phyloP scores from a whole-genome alignment of 768 basidiomycete genomes.

The Russula sp. region DNA sequence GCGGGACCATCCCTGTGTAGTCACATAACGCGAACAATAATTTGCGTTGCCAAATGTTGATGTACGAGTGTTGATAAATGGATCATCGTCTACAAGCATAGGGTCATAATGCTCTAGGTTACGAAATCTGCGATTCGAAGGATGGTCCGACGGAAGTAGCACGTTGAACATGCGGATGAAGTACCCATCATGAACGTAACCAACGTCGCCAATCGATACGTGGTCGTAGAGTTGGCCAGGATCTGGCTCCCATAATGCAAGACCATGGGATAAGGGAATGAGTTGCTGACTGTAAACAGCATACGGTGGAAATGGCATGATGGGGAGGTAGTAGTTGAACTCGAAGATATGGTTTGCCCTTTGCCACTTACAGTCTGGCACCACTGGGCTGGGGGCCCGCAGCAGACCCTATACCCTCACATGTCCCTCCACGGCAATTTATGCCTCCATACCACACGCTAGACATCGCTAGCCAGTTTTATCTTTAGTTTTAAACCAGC shows the following conservation, averaged over 20 bases:
- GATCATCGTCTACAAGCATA: neutral
- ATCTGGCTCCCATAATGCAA: constrained; percentile 11
- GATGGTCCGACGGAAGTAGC: neutral
- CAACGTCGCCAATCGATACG: constrained; percentile 24
- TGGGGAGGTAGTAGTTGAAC: too few species aligned
- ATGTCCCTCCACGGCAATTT: too few species aligned
- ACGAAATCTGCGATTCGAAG: neutral
- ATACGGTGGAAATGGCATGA: neutral
- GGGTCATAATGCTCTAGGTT: neutral
- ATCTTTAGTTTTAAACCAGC: too few species aligned
- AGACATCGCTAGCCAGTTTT: too few species aligned
- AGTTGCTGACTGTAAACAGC: neutral
- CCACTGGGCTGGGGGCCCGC: too few species aligned
- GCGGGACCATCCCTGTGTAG: too few species aligned
- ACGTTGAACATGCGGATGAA: constrained; percentile 23
- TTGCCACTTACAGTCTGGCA: too few species aligned
- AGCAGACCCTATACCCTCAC: too few species aligned
- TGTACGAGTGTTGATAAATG: neutral
- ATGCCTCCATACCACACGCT: too few species aligned
- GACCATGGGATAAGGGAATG: constrained; percentile 4
- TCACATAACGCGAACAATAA: neutral
- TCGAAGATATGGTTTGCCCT: too few species aligned
- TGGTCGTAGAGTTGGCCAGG: constrained; percentile 11
- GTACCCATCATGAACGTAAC: constrained; percentile 14
- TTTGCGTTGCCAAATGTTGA: neutral